These are phyloP conservation scores for Colletotrichum sp. DNA, from an alignment of 2,329 filamentous ascomycete genomes.

Conservation along the genomic window DNA sequence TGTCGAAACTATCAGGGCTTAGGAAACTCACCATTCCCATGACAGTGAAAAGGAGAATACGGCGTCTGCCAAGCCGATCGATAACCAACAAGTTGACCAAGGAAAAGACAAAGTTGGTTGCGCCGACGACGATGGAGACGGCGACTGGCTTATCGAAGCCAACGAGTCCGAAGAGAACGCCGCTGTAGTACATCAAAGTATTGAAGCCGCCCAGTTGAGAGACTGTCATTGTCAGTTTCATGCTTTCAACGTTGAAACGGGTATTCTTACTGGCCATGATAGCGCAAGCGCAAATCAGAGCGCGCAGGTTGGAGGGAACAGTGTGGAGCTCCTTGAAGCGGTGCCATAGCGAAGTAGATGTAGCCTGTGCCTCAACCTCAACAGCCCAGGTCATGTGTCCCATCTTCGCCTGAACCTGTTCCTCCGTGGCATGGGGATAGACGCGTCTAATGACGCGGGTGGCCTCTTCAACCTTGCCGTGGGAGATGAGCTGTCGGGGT, in stretches of 20 bases:
- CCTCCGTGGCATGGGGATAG: slow-evolving; percentile 44
- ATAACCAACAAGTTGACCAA: slow-evolving; percentile 51
- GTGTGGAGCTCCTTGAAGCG: slow-evolving; percentile 52
- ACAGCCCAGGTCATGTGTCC: slow-evolving; percentile 43
- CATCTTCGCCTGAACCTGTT: slow-evolving; percentile 50
- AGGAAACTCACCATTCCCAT: slow-evolving; percentile 41
- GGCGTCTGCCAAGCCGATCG: slow-evolving; percentile 49
- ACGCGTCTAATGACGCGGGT: slow-evolving; percentile 41
- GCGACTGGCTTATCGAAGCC: slow-evolving; percentile 54
- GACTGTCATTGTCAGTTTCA: slow-evolving; percentile 23
- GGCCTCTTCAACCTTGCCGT: slow-evolving; percentile 44
- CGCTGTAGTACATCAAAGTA: slow-evolving; percentile 28
- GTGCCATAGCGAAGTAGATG: slow-evolving; percentile 44
- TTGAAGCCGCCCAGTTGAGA: slow-evolving; percentile 51
- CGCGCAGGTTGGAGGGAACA: slow-evolving; percentile 46
- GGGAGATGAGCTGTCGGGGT: slow-evolving; percentile 50
- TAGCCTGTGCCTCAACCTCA: slow-evolving; percentile 40
- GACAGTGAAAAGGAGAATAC: slow-evolving; percentile 47
- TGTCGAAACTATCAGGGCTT: neutral
- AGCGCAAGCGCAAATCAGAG: slow-evolving; percentile 49
- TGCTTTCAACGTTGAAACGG: neutral
- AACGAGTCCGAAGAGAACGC: slow-evolving; percentile 46
- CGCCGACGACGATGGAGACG: slow-evolving; percentile 49
- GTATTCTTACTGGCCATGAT: slow-evolving; percentile 46
- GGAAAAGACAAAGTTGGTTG: slow-evolving; percentile 55